Evolutionary conservation across 2,329 filamentous ascomycete species (phyloP).

Genomic region (Aureobasidium vineae): DNA sequence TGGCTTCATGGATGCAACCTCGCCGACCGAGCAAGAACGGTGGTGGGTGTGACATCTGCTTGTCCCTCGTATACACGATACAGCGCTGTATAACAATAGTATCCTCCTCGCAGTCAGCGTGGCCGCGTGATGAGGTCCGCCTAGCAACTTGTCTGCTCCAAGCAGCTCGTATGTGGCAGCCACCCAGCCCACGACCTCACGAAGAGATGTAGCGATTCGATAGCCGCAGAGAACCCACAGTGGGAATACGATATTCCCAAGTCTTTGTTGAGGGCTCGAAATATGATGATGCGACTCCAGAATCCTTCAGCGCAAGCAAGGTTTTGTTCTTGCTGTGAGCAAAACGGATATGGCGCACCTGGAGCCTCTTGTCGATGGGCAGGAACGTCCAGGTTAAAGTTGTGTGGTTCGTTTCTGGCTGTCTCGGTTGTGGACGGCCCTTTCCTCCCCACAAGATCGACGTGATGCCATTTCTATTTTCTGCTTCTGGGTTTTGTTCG

Average conservation of each 20-base stretch:
- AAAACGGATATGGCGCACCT: not conserved
- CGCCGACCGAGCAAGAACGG: not conserved
- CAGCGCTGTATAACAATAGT: conserved; percentile 17
- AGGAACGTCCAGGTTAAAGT: not conserved
- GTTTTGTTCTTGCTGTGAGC: not conserved
- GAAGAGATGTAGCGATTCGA: not conserved
- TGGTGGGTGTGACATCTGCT: conserved; percentile 7
- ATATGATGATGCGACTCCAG: not conserved
- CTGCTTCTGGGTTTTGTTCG: not conserved
- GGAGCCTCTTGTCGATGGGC: not conserved
- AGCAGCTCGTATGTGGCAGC: conserved; percentile 2
- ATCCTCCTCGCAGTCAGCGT: not conserved
- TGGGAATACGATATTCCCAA: conserved; percentile 17
- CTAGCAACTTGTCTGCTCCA: not conserved
- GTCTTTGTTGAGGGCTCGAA: not conserved
- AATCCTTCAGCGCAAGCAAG: not conserved
- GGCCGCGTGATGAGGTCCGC: not conserved
- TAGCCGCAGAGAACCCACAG: not conserved
- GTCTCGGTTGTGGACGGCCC: conserved; percentile 14
- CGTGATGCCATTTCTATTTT: conserved; percentile 23
- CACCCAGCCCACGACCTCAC: not conserved
- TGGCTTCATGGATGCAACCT: conserved; percentile 11
- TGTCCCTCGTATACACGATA: conserved; percentile 13
- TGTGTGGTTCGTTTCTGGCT: conserved; percentile 10
- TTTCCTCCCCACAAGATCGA: conserved; percentile 17